Evolutionary conservation across 257 asterid species (phyloP).

Genomic region (Gardenia jasminoides): DNA sequence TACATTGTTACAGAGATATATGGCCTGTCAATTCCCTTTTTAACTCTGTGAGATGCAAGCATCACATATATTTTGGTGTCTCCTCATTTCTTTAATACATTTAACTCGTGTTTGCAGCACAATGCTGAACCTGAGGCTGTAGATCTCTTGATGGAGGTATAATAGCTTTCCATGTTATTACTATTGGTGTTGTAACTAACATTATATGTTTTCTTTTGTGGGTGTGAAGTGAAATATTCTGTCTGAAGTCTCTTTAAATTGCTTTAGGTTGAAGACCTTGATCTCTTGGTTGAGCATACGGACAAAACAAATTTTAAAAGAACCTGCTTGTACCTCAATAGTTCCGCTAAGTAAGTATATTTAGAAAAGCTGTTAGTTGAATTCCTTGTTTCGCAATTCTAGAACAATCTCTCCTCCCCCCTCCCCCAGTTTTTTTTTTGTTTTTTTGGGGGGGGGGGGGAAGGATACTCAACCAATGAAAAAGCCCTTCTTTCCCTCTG

Average conservation of each 20-base stretch:
- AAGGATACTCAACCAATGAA: too few species aligned
- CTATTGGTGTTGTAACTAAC: background rate
- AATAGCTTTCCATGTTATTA: background rate
- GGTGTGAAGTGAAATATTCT: background rate
- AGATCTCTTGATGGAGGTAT: constrained; percentile 40
- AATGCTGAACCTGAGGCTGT: constrained; percentile 68
- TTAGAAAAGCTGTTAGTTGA: background rate
- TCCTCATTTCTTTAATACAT: background rate
- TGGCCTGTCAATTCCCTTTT: background rate
- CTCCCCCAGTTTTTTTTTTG: too few species aligned
- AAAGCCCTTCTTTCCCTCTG: background rate
- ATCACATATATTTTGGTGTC: background rate
- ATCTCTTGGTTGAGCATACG: constrained; percentile 64
- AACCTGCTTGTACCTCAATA: constrained; percentile 83
- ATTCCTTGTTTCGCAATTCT: background rate
- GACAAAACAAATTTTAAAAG: constrained; percentile 68
- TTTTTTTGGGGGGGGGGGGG: too few species aligned
- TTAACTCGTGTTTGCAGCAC: constrained; percentile 53
- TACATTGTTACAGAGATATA: background rate
- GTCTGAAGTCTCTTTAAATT: constrained; percentile 1
- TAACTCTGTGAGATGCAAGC: background rate
- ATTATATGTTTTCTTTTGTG: background rate
- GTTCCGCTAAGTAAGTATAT: constrained; percentile 77
- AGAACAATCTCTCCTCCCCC: background rate
- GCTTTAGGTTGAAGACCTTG: constrained; percentile 90